Conservation (phyloP, 768 basidiomycete species). For the Tephrocybe sp. region DNA sequence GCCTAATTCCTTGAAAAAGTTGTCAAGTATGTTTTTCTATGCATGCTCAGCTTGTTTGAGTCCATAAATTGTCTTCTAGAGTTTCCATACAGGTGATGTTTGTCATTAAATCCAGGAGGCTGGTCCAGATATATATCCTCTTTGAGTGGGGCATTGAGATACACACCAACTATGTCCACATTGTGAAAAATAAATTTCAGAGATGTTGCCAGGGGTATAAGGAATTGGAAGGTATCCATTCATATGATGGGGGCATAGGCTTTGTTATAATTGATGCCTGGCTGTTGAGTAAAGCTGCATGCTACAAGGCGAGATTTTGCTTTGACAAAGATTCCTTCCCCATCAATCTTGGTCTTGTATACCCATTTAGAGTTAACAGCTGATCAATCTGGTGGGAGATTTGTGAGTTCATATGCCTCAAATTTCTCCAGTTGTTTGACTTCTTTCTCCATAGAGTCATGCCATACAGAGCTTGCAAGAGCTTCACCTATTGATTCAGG, state of each 20-base stretch:
- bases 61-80: constrained; percentile 34
- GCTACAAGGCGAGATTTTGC: constrained; percentile 35
- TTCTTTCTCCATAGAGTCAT: constrained; percentile 24
- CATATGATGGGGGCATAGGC: too few species aligned
- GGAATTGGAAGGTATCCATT: too few species aligned
- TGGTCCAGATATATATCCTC: constrained; percentile 40
- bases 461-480: too few species aligned
- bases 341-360: constrained; percentile 33
- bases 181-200: too few species aligned
- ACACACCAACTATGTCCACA: constrained; percentile 14
- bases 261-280: constrained; percentile 28
- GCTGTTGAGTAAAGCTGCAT: constrained; percentile 35
- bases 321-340: constrained; percentile 26
- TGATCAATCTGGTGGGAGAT: constrained; percentile 23
- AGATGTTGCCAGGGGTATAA: too few species aligned
- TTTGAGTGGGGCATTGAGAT: constrained; percentile 27
- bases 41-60: constrained; percentile 31
- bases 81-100: constrained; percentile 20
- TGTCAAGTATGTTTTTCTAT: constrained; percentile 26
- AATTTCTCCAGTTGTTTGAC: constrained; percentile 23
- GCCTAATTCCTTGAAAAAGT: constrained; percentile 10
- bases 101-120: constrained; percentile 30
- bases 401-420: constrained; percentile 26
- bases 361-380: constrained; percentile 31
- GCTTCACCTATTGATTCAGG: too few species aligned